Conservation (phyloP, 345 rosid species). For the Abelmoschus esculentus region DNA sequence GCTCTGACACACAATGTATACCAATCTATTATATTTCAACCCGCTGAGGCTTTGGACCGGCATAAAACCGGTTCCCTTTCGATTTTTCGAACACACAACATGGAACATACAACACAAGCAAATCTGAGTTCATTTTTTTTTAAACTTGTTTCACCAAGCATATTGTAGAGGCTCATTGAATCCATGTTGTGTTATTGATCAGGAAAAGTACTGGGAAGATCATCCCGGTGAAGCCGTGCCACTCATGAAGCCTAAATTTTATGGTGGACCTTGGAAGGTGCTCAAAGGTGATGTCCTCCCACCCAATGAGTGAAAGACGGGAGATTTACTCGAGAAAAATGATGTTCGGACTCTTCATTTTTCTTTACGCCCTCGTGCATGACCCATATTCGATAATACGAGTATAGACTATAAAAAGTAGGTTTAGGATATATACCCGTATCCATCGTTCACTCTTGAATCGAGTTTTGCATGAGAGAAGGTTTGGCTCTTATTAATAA, state of each 20-base stretch:
- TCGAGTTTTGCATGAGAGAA: neutral
- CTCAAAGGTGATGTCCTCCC: slow-evolving; percentile 55
- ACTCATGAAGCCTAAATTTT: slow-evolving; percentile 66
- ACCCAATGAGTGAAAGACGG: slow-evolving; percentile 17
- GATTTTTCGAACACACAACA: neutral
- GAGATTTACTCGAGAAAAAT: neutral
- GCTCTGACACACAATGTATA: neutral
- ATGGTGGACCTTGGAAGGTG: slow-evolving; percentile 81
- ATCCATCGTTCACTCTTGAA: neutral
- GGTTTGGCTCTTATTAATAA: neutral
- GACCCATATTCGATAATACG: neutral
- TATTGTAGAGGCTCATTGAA: neutral
- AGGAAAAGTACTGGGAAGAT: slow-evolving; percentile 95
- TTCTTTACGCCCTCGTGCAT: neutral
- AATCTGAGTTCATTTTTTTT: neutral
- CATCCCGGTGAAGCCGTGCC: slow-evolving; percentile 84
- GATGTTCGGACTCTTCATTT: neutral
- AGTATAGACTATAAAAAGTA: no score
- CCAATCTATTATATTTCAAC: neutral
- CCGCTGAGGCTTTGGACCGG: neutral
- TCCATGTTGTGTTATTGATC: slow-evolving; percentile 18
- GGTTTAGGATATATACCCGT: neutral
- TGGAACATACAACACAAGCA: neutral
- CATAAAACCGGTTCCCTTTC: neutral
- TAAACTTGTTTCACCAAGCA: neutral